Evolutionary conservation across 495 filamentous ascomycete genomes (phyloP), one percentile per base, ranked within the genome.

Genomic region (Penicillium parvum): DNA sequence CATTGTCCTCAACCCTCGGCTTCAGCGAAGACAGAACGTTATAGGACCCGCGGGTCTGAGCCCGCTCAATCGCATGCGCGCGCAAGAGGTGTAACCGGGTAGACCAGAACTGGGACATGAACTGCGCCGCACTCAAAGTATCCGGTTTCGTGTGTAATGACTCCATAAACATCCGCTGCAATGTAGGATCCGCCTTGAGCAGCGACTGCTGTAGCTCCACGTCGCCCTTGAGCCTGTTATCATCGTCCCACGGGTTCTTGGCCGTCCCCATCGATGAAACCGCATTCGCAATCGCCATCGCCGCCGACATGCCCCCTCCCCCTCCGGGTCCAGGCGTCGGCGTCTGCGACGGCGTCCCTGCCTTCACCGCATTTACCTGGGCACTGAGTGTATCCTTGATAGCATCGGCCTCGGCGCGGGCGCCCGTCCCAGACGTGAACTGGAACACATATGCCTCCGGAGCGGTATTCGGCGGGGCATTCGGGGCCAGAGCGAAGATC

Each of bases 11-110:
- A 4, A 81, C 77, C 19, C 80, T 78, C 9, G 88, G 84, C 63
- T 91, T 95, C 40, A 98, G 77, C n/a, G 82, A 82, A 0, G 92
- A 88, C 2, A 98, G 71, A 4, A 97, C 88, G 53, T 98, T 97
- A 63, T 96, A 95, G 0, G 86, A 78, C 1, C 91, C 92, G 39
- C 83, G 78, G 47, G 77, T 83, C 66, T 98, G 92, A 49, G 78
- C 79, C 45, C 77, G 78, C 66, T 96, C 90, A 36, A 96, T 90
- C 9, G 87, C 91, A 69, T 96, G 86, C 0, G 90, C 85, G 17
- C 94, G 84, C 10, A 98, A 74, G 2, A 96, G 69, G 63, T 86
- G 86, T 23, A 90, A 71, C 14, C 94, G 74, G 4, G 85, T 83
- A 3, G 88, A 85, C 92, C 92, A 98, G 69, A 98, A 98, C 60